Percentiles rank a stretch among this genome's conserved stretches.
phyloP scores from a whole-genome alignment of 805 yeast genomes.

The Dipodascus geniculatus region DNA sequence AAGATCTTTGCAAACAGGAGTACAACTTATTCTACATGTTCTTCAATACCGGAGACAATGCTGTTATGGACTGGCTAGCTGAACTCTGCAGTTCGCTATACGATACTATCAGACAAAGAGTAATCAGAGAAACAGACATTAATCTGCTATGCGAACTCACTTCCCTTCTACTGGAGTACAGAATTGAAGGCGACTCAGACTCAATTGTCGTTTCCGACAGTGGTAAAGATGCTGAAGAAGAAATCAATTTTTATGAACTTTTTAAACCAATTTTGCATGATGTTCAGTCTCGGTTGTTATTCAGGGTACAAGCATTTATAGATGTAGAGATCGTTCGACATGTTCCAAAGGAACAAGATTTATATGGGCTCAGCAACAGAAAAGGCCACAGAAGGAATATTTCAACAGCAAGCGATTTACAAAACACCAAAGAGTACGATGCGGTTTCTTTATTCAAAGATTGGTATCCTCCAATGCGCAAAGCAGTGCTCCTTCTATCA shows the following conservation, averaged over 20 bases:
- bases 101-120: slow-evolving; percentile 51
- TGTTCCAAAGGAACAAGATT: slow-evolving; percentile 53
- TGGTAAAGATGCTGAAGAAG: slow-evolving; percentile 26
- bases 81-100: slow-evolving; percentile 67
- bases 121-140: slow-evolving; percentile 62
- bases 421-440: slow-evolving; percentile 2
- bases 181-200: slow-evolving; percentile 6
- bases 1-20: slow-evolving; percentile 51
- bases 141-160: slow-evolving; percentile 63
- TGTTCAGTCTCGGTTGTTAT: slow-evolving; percentile 68
- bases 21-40: slow-evolving; percentile 42
- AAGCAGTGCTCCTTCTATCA: slow-evolving; percentile 57
- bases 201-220: slow-evolving; percentile 33
- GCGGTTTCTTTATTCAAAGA: slow-evolving; percentile 21
- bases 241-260: slow-evolving; percentile 40
- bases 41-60: slow-evolving; percentile 36
- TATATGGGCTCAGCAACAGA: slow-evolving; percentile 29
- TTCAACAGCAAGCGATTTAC: slow-evolving; percentile 2
- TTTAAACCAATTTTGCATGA: slow-evolving; percentile 65
- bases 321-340: slow-evolving; percentile 59
- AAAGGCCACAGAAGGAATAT: not conserved
- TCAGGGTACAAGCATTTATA: slow-evolving; percentile 62
- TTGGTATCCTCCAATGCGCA: slow-evolving; percentile 61
- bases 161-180: slow-evolving; percentile 49
- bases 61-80: slow-evolving; percentile 38